A percentile compares a stretch with the other conserved stretches of the same genome.
Evolutionary conservation across 768 basidiomycete genomes (phyloP).

Genomic region (Kwoniella dejecticola): DNA sequence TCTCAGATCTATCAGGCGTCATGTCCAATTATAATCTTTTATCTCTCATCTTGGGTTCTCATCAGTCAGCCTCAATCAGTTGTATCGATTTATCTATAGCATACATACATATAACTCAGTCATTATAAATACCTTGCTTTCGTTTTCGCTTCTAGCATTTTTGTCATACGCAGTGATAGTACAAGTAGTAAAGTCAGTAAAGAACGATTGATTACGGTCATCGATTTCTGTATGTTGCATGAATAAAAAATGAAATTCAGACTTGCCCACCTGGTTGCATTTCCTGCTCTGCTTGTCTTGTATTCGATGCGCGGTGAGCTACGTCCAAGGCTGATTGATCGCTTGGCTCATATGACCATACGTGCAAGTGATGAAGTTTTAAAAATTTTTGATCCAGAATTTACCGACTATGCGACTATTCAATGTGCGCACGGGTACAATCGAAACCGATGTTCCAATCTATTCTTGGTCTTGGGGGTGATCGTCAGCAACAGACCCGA

Average conservation of each 20-base stretch:
- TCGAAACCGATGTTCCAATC: no score
- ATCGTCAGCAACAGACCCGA: no score
- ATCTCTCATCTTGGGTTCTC: not conserved
- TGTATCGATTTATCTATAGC: not conserved
- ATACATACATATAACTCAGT: not conserved
- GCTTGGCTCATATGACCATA: no score
- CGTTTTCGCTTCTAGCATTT: not conserved
- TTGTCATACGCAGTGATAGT: not conserved
- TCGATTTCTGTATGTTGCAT: not conserved
- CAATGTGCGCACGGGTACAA: no score
- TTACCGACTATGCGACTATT: no score
- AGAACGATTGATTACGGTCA: not conserved
- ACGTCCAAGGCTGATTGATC: no score
- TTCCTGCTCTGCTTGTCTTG: no score
- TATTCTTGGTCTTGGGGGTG: no score
- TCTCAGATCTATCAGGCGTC: conserved; percentile 26
- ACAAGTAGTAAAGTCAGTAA: not conserved
- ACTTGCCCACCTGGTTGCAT: no score
- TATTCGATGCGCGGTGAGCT: no score
- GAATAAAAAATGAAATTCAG: not conserved
- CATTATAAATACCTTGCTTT: not conserved
- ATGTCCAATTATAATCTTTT: conserved; percentile 18
- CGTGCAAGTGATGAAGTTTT: no score
- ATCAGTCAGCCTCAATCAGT: not conserved
- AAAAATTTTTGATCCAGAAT: no score